Base-by-base conservation (phyloP, 2,329 filamentous ascomycete species). In the Nothopassalora personata region DNA sequence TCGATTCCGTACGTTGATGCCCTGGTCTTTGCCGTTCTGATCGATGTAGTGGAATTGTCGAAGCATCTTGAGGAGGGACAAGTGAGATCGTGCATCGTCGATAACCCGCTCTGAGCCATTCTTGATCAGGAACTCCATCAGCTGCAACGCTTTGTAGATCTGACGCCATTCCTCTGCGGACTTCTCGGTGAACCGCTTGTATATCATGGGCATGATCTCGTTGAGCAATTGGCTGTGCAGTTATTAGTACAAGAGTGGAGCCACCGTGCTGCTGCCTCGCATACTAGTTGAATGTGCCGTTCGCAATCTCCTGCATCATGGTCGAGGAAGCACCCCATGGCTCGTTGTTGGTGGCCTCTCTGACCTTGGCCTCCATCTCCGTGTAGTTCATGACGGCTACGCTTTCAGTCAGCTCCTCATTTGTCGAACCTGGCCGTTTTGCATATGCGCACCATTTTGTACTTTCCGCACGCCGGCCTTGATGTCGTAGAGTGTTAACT, bases 121-220 rank as follows among this genome's bases (percentile, higher is more conserved):
- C 81, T 99, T 99, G 77, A 99, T 88, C 33, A 99, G 84, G 72
- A 96, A 96, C 75, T 99, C 93, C 72, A 99, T 87, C 57, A 99
- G 83, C 81, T 97, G 94, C 27, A 99, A 86, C 9, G 82, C 81
- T 81, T 99, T 99, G 83, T 99, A 99, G 72, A 99, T 99, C 76
- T 99, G 94, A 67, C 94, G 86, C 94, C 94, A 99, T 78, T 99
- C 94, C 74, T 99, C 94, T 57, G 94, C 93, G 7, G 91, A 84
- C 80, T 99, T 99, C 75, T 99, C 94, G 61, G 94, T 99, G 76
- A 99, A 99, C 65, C 94, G 90, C 72, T 95, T 94, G 80, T 99
- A 99, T 72, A 99, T 96, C 91, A 99, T 94, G 66, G 94, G 94
- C 94, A 99, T 99, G 73, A 99, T 97, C 76, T 99, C 94, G 76